phyloP scores from a whole-genome alignment of 139 green algal species.

The Picochlorum sp. region DNA sequence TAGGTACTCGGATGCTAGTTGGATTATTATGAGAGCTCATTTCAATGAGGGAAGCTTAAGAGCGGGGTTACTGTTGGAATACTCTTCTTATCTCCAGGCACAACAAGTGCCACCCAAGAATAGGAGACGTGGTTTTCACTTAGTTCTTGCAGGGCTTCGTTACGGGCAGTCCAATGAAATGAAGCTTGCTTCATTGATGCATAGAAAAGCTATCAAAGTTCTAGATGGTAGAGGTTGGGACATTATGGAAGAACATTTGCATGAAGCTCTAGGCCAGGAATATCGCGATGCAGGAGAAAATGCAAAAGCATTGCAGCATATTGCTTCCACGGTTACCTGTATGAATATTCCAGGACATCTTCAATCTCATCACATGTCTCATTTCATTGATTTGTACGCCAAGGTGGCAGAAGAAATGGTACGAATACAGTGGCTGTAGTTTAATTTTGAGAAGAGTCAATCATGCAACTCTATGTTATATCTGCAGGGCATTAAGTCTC shows the following conservation, averaged over 20 bases:
- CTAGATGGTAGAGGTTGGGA: conserved; percentile 63
- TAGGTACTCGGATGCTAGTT: conserved; percentile 39
- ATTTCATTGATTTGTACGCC: conserved; percentile 53
- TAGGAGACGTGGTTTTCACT: conserved; percentile 79
- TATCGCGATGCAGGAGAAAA: conserved; percentile 38
- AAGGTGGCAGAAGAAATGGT: conserved; percentile 6
- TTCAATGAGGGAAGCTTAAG: conserved; percentile 59
- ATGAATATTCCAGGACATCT: conserved; percentile 29
- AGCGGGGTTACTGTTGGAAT: conserved; percentile 79
- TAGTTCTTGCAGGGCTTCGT: conserved; percentile 82
- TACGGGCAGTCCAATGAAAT: conserved; percentile 59
- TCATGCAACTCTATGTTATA: no score
- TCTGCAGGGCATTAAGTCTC: no score
- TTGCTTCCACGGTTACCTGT: conserved; percentile 50
- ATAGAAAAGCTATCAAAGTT: conserved; percentile 48
- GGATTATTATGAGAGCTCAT: conserved; percentile 65
- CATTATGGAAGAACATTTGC: conserved; percentile 81
- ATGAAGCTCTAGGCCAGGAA: conserved; percentile 69
- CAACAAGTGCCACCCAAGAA: conserved; percentile 22
- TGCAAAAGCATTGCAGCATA: conserved; percentile 50
- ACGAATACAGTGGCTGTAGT: background rate
- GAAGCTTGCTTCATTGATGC: conserved; percentile 56
- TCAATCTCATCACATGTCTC: conserved; percentile 62
- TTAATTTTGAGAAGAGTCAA: no score
- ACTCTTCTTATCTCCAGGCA: conserved; percentile 69